These are phyloP conservation scores for Angophora floribunda DNA, from an alignment of 345 rosid species.

Conservation along the genomic window DNA sequence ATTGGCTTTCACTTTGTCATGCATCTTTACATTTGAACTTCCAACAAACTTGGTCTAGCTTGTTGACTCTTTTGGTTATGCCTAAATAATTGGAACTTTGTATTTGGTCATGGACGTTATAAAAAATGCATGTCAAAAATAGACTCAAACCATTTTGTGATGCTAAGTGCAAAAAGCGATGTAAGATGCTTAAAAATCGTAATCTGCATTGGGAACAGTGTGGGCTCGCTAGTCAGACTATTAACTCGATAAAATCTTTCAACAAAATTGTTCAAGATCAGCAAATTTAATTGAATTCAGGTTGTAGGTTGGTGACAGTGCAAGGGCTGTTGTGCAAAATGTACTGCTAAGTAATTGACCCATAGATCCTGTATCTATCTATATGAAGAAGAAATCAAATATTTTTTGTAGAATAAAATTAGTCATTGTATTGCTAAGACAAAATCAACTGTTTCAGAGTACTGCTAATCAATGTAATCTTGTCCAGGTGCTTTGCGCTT, in stretches of 20 bases:
- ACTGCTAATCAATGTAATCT: neutral
- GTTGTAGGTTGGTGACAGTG: neutral
- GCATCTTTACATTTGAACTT: neutral
- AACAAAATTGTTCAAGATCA: neutral
- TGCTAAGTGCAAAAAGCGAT: neutral
- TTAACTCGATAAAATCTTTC: neutral
- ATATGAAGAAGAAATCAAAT: neutral
- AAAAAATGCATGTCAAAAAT: neutral
- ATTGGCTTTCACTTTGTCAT: neutral
- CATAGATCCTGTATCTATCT: neutral
- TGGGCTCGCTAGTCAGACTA: neutral
- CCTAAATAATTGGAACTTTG: neutral
- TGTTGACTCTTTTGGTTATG: neutral
- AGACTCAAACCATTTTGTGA: neutral
- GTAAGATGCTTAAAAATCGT: neutral
- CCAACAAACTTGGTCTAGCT: neutral
- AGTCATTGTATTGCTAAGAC: neutral
- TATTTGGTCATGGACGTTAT: neutral
- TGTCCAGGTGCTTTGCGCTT: neutral
- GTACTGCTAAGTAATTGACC: neutral
- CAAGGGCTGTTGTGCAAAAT: neutral
- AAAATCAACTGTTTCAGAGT: neutral
- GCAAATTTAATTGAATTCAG: neutral
- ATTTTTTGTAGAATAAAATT: neutral
- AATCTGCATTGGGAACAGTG: neutral